Evolutionary conservation across 306 rosid genomes (phyloP), one percentile per base, ranked within the genome.

Genomic region (Malus sieversii): DNA sequence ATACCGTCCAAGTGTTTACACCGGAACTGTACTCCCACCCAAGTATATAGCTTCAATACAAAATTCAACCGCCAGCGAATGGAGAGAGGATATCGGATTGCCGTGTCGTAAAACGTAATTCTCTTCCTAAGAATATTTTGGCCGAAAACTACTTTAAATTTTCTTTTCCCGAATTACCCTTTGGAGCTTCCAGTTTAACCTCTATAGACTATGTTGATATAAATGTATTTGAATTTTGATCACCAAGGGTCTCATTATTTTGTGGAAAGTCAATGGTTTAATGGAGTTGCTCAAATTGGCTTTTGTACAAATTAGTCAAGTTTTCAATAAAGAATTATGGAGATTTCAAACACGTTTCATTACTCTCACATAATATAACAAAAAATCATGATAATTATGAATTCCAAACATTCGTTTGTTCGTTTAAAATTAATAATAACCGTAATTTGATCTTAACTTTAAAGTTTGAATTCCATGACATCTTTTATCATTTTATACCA

Each of bases 11-110:
- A 52, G 45, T 33, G 53, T 2, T 59, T 30, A 14, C 33, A 77
- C 75, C 14, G 2, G 22, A 76, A 16, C 1, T 2, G 73, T 16
- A 3, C 69, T 14, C 30, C 5, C 2, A 4, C 62, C 57, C 74
- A 60, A 52, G 48, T 65, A 66, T 27, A 8, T 64, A 22, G 57
- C 45, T 18, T 18, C 23, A 6, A 55, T 68, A 69, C 82, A 85
- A 74, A 77, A 77, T 79, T 85, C 77, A 58, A 65, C 63, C 72
- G 81, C 81, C 88, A 85, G 80, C 84, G 81, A 85, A 79, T 33
- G 12, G 65, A 30, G 9, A 16, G 79, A 71, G 32, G 59, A 78
- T 70, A 70, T 66, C 77, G 64, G 79, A 29, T 66, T 78, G 78
- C 66, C 40, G 68, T 59, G 72, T 64, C 75, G 53, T 53, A 19